These are phyloP conservation scores for Blepharisma undulans DNA, from an alignment of 169 alveolate genomes.

Conservation along the genomic window DNA sequence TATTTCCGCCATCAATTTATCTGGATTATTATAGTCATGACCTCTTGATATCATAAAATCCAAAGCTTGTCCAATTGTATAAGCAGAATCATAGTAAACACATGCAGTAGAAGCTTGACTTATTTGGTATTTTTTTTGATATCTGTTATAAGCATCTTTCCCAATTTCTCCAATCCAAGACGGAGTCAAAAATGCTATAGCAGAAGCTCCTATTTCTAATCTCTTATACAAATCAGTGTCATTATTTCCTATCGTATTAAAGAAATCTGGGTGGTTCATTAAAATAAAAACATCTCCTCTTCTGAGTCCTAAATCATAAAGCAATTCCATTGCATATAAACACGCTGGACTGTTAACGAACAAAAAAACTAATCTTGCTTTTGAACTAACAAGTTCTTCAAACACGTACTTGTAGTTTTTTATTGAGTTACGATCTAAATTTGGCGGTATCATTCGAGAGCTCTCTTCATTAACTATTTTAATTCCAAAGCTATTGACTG, in stretches of 20 bases:
- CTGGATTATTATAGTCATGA: neutral
- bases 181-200: neutral
- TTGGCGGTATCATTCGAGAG: neutral
- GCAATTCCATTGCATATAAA: neutral
- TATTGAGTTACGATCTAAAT: neutral
- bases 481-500: neutral
- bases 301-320: slow-evolving; percentile 3
- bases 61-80: neutral
- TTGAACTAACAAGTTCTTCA: neutral
- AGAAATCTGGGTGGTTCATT: neutral
- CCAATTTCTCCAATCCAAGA: slow-evolving; percentile 17
- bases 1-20: neutral
- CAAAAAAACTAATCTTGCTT: neutral
- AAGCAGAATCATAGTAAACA: neutral
- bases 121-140: neutral
- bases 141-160: neutral
- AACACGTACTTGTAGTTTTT: neutral
- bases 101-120: neutral
- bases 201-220: neutral
- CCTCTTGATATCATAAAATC: neutral
- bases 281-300: neutral
- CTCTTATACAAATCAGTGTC: neutral
- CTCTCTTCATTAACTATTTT: neutral
- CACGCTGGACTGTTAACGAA: neutral
- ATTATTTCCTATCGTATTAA: neutral